Base-by-base conservation (phyloP, 257 asterid species). In the Solanum ossicruentum region DNA sequence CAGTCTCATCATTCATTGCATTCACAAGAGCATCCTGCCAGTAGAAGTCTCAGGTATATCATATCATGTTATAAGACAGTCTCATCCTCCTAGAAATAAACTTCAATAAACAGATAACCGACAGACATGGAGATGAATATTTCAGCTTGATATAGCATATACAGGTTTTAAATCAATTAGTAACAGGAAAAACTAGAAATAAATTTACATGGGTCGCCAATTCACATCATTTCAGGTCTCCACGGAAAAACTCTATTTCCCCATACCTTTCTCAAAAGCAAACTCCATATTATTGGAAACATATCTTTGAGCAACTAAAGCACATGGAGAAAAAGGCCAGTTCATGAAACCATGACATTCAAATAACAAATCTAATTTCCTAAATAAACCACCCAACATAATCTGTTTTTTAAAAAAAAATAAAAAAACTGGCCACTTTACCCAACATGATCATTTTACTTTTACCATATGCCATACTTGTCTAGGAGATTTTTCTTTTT, bases 1-100 rank as follows among this genome's bases (percentile, higher is more conserved):
- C 95, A 89, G 95, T 98, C 90, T 97, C 99, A 17, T 95, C 99
- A 9, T 94, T 95, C 98, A 97, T 97, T 84, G 99, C 97, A 90
- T 88, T 97, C 55, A 94, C 84, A 85, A 94, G 95, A 72, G 97
- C 93, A 83, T 97, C 99, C 99, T 97, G 95, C 80, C 85, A 87
- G 86, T 81, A 85, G 87, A 78, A 90, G 86, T 83, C 52, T 47
- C 82, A 26, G 82, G 82, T 10, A 52, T 78, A 51, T 77, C 5
- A 51, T 51, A 78, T 52, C 65, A 52, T 78, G 47, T 54, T 78
- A 78, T 18, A 16, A 47, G 82, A 16, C 58, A 54, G 23, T 26
- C 61, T 16, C 82, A 28, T 16, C 82, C 82, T 52, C 65, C 82
- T 26, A 78, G 47, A 52, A 52, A 78, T 52, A 51, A 13, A 78